phyloP scores from a whole-genome alignment of 306 rosid species.

The Biancaea sappan region DNA sequence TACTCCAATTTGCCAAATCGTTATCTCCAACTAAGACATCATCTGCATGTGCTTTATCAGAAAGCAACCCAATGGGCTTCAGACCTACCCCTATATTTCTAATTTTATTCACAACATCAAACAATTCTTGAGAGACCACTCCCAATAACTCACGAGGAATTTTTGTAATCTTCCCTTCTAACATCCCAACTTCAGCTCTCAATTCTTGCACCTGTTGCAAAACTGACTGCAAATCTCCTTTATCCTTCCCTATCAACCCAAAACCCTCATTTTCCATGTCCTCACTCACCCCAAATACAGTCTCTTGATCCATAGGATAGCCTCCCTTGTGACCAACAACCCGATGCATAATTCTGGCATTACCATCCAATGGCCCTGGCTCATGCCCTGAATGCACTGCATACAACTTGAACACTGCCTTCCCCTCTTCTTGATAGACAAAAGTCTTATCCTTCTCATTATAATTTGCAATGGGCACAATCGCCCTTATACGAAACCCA shows the following conservation, averaged over 20 bases:
- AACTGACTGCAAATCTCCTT: conserved; percentile 77
- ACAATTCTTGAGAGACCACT: conserved; percentile 73
- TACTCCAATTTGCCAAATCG: conserved; percentile 95
- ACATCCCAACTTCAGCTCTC: conserved; percentile 74
- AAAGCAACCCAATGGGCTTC: conserved; percentile 67
- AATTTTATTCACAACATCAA: conserved; percentile 74
- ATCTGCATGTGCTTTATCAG: conserved; percentile 64
- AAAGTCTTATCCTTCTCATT: conserved; percentile 97
- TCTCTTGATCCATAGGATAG: conserved; percentile 77
- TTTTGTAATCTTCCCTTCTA: conserved; percentile 76
- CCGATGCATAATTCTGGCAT: conserved; percentile 96
- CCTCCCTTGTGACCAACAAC: conserved; percentile 94
- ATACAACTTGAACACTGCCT: conserved; percentile 85
- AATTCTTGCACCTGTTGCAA: conserved; percentile 89
- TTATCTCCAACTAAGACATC: conserved; percentile 89
- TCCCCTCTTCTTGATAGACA: conserved; percentile 95
- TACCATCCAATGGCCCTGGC: conserved; percentile 97
- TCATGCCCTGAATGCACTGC: conserved; percentile 99
- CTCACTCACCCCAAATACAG: conserved; percentile 88
- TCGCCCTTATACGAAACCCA: conserved; percentile 96
- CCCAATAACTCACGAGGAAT: conserved; percentile 71
- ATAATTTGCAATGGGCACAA: conserved; percentile 93
- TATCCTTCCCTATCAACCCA: conserved; percentile 86
- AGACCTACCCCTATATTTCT: conserved; percentile 63
- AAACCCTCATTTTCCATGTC: conserved; percentile 85